Evolutionary conservation across 805 yeast genomes (phyloP), one percentile per base, ranked within the genome.

Genomic region (Yarrowia phangngaensis): DNA sequence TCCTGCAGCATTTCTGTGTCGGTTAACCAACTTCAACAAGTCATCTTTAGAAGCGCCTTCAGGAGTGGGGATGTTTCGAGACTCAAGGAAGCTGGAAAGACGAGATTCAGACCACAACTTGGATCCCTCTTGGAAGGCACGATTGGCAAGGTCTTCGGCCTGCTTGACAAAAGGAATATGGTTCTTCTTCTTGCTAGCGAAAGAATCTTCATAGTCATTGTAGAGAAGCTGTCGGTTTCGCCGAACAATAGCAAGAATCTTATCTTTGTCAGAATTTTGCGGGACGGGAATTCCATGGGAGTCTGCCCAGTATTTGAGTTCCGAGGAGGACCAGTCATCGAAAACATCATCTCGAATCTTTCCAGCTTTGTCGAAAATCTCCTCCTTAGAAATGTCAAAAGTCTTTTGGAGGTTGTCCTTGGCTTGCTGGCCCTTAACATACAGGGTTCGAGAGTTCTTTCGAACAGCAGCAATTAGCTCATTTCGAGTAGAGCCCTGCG

Each of bases 1-100:
- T 43, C 66, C 60, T 11, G 70, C 65, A 49, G 74, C 67, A 9
- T 59, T 57, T 49, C 56, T 54, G 43, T 69, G 65, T 53, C 68
- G 72, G 57, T 73, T 67, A 3, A 74, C 75, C 19, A 64, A 50
- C 12, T 69, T 65, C 27, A 70, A 56, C 55, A 79, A 62, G 24
- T 73, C 67, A 29, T 72, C 71, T 41, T 60, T 57, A 27, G 60
- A 54, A 14, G 57, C 50, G 8, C 55, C 48, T 38, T 56, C 62
- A 19, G 67, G 65, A 14, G 58, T 60, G 7, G 52, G 43, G 22
- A 63, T 53, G 16, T 68, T 68, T 14, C 71, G 64, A 12, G 67
- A 61, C 28, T 56, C 63, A 29, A 67, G 52, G 56, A 60, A 67
- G 45, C 61, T 60, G 53, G 56, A 53, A 17, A 67, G 59, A 15